Evolutionary conservation across 2,329 filamentous ascomycete species (phyloP).

Genomic region (Eurotiales sp.): DNA sequence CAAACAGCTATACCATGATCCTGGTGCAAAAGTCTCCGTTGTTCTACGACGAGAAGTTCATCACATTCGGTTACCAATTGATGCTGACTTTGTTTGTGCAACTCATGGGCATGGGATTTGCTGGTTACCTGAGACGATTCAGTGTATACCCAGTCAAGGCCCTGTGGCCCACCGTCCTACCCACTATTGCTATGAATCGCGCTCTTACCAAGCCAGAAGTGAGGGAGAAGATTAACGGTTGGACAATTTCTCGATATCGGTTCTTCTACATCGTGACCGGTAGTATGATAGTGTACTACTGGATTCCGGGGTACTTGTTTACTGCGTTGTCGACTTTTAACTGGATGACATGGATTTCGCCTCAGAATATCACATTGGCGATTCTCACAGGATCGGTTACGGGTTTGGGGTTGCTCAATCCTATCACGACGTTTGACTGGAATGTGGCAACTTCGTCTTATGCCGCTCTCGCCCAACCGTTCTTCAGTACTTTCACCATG

Average conservation of each 20-base stretch:
- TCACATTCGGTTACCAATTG: constrained; percentile 6
- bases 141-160: constrained; percentile 10
- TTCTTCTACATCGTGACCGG: constrained; percentile 6
- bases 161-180: constrained; percentile 6
- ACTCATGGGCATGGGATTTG: constrained; percentile 8
- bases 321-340: constrained; percentile 9
- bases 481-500: constrained; percentile 3
- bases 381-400: constrained; percentile 7
- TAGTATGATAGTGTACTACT: neutral
- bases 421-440: constrained; percentile 6
- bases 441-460: constrained; percentile 7
- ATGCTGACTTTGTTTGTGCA: constrained; percentile 8
- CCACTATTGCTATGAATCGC: constrained; percentile 10
- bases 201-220: constrained; percentile 5
- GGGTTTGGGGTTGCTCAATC: constrained; percentile 1
- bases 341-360: constrained; percentile 10
- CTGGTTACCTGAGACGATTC: constrained; percentile 4
- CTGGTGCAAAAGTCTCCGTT: constrained; percentile 4
- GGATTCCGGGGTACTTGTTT: constrained; percentile 5
- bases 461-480: constrained; percentile 4
- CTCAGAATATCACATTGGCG: constrained; percentile 4
- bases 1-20: constrained; percentile 7
- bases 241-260: constrained; percentile 7
- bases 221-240: constrained; percentile 8
- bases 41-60: constrained; percentile 6